Base-by-base conservation (phyloP, 768 basidiomycete species). In the Amanita polypyramis region DNA sequence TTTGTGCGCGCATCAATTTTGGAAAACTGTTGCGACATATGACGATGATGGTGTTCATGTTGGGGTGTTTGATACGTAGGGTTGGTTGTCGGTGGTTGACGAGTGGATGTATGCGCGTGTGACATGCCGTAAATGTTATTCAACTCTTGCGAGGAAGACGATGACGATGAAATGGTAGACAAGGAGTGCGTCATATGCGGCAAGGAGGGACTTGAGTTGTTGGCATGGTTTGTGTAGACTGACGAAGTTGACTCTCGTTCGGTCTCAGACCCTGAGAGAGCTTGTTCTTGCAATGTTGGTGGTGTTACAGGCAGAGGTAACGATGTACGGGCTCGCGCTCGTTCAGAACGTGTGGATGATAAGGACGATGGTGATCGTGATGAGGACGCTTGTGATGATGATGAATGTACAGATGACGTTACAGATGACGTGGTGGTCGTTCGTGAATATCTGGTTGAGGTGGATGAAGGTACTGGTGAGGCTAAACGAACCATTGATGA, bases 231-330 rank as follows among this genome's bases (percentile, higher is more conserved):
- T 49, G 57, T 56, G 56, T 39, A 51, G 47, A 64, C 56, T 52
- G 64, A 59, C 47, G 61, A 47, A 51, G 63, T 59, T 33, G 70
- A 74, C 62, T 88, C 85, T 37, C 84, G 78, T 61, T 90, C 88
- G 0, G 87, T 90, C 61, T 89, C 88, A 2, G 85, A 89, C 27
- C 87, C 87, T 5, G 86, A 89, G 46, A 73, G 71, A 27, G 56
- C 55, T 5, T 63, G 54, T 42, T 66, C 67, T 43, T 67, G 65
- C 25, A 7, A 27, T 27, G 25, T 27, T 6, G 41, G n/a, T 20
- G 46, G 15, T 38, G 15, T 38, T 30, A 25, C 15, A 29, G 52
- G 52, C 37, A 54, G 63, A 55, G 51, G 52, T 47, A 55, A 29
- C 19, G 47, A 49, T 33, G 21, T n/a, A 49, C 39, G 47, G 8